Evolutionary conservation across 306 rosid species (phyloP), one percentile per base, ranked within the genome.

Genomic region (Pyrus communis): DNA sequence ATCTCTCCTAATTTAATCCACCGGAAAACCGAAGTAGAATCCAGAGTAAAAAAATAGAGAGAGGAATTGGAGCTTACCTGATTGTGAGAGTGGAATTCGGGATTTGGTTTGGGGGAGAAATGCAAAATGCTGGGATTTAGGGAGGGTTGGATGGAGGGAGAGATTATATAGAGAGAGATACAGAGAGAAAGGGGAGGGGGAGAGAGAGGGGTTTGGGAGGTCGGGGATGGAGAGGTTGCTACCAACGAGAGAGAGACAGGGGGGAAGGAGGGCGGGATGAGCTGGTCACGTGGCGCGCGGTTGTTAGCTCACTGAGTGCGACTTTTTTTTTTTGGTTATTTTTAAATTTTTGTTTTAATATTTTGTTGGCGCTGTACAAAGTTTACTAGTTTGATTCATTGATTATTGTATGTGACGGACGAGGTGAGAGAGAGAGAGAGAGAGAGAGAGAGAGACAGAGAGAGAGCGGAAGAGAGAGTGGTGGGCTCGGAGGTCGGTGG

Each of bases 281-380:
- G 88, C 49, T 67, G 60, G 70, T 78, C 93, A 88, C 91, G 95
- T 92, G 96, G 83, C 81, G n/a, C 19, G 21, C 15, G 91, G 87
- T 80, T 65, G 93, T 82, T 88, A 82, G 93, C 86, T 72, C 85
- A 66, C 67, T 49, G 77, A 65, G 51, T 31, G 8, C 17, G 80
- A 70, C 33, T 21, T 21, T 51, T 0, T 18, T 19, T 75, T 60
- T 4, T 45, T 65, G 51, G 38, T 23, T 38, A 21, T 54, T 8
- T 25, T 54, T 9, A 5, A 2, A 35, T 6, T 5, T 15, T 10
- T 17, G 15, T 22, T 27, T 3, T 0, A 61, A 11, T 23, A 23
- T 27, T 17, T 17, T 11, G 22, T 69, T 13, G 18, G 67, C 59
- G 72, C 49, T 23, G 77, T 61, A 75, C 67, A 60, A 11, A 19